Percentiles rank a stretch among this genome's conserved stretches.
Evolutionary conservation across 169 alveolate species (phyloP).

Genomic region (Plasmodium yoelii): DNA sequence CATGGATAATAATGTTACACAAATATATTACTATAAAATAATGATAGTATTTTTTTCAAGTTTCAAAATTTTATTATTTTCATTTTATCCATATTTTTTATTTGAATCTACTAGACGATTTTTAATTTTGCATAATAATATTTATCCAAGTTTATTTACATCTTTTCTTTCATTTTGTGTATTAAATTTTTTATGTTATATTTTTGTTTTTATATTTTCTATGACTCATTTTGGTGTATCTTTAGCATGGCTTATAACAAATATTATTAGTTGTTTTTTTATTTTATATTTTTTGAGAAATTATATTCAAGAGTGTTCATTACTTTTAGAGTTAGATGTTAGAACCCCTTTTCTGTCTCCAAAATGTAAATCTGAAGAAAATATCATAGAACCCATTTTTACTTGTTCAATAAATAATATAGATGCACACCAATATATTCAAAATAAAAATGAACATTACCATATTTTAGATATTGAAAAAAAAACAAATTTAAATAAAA

Average conservation of each 20-base stretch:
- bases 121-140: slow-evolving; percentile 34
- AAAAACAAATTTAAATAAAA: too few relatives aligned
- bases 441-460: too few relatives aligned
- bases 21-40: neutral
- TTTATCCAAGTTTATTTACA: slow-evolving; percentile 29
- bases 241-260: slow-evolving; percentile 1
- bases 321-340: neutral
- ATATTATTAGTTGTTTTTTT: slow-evolving; percentile 9
- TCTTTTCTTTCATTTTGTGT: slow-evolving; percentile 36
- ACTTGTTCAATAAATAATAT: too few relatives aligned
- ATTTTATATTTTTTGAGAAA: slow-evolving; percentile 15
- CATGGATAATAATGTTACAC: too few relatives aligned
- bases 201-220: slow-evolving; percentile 11
- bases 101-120: slow-evolving; percentile 31
- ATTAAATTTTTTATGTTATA: slow-evolving; percentile 28
- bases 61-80: slow-evolving; percentile 17
- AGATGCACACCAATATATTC: too few relatives aligned
- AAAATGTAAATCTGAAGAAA: neutral
- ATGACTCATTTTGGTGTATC: slow-evolving; percentile 34
- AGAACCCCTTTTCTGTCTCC: neutral
- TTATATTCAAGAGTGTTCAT: slow-evolving; percentile 5
- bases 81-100: slow-evolving; percentile 35
- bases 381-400: neutral
- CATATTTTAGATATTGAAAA: too few relatives aligned
- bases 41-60: slow-evolving; percentile 19